Evolutionary conservation across 2,329 filamentous ascomycete genomes (phyloP).

Genomic region (Talaromyces albobiverticillius): DNA sequence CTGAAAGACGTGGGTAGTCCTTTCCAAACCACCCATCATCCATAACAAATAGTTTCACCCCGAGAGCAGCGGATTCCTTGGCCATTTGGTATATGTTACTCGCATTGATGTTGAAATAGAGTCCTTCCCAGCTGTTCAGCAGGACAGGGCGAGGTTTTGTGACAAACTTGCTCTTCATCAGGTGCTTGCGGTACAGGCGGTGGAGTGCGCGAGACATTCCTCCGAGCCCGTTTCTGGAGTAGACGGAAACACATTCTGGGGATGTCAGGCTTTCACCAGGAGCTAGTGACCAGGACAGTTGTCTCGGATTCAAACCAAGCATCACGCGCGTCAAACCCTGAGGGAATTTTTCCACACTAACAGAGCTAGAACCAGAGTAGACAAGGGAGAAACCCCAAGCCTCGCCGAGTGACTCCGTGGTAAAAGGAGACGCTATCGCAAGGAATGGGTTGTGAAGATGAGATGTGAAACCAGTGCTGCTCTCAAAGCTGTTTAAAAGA

Average conservation of each 20-base stretch:
- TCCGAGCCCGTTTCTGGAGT: conserved; percentile 57
- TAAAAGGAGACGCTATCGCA: conserved; percentile 53
- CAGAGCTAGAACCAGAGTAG: conserved; percentile 61
- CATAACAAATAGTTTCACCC: conserved; percentile 62
- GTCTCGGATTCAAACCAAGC: conserved; percentile 59
- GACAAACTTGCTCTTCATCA: conserved; percentile 58
- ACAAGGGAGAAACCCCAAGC: conserved; percentile 65
- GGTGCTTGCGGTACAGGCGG: conserved; percentile 59
- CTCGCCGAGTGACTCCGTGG: conserved; percentile 60
- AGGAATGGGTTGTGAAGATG: conserved; percentile 66
- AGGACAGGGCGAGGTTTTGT: conserved; percentile 53
- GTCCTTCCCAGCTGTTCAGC: conserved; percentile 66
- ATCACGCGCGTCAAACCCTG: conserved; percentile 60
- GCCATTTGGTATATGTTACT: conserved; percentile 56
- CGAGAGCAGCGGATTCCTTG: conserved; percentile 55
- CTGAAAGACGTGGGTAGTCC: conserved; percentile 58
- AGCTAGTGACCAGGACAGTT: conserved; percentile 57
- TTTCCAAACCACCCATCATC: conserved; percentile 68
- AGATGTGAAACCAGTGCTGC: conserved; percentile 60
- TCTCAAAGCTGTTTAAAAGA: conserved; percentile 54
- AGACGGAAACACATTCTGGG: conserved; percentile 62
- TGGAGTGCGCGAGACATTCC: conserved; percentile 63
- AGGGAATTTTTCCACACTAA: conserved; percentile 61
- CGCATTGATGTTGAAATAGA: conserved; percentile 58
- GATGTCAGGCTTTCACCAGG: conserved; percentile 58